phyloP scores from a whole-genome alignment of 2,329 filamentous ascomycete species.

The Onygenales sp. region DNA sequence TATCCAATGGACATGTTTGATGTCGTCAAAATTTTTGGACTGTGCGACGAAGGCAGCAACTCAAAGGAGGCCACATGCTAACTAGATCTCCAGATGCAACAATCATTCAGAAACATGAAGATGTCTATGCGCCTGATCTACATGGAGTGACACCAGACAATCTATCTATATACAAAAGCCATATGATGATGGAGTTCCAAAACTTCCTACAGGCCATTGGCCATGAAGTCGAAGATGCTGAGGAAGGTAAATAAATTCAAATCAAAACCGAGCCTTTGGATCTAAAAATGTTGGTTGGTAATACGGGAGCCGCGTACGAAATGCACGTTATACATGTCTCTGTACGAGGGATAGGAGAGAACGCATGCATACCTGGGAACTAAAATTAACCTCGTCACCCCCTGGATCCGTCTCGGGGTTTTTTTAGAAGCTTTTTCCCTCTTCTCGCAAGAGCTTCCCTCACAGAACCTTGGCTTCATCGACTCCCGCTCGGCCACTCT shows the following conservation, averaged over 20 bases:
- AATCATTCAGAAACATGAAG: not conserved
- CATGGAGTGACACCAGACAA: not conserved
- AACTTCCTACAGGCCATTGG: slow-evolving; percentile 18
- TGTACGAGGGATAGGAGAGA: not conserved
- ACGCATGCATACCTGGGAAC: not conserved
- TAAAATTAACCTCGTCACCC: not conserved
- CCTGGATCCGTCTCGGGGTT: not conserved
- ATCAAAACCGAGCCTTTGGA: too few species aligned
- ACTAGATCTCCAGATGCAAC: not conserved
- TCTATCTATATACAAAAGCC: not conserved
- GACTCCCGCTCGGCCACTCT: slow-evolving; percentile 58
- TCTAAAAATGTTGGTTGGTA: not conserved
- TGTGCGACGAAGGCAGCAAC: not conserved
- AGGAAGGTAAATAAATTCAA: slow-evolving; percentile 45
- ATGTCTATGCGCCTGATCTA: slow-evolving; percentile 2
- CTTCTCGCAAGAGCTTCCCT: slow-evolving; percentile 66
- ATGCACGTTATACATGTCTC: not conserved
- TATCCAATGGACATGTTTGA: too few species aligned
- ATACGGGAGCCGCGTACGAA: not conserved
- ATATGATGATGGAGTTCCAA: slow-evolving; percentile 8
- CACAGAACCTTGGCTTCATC: slow-evolving; percentile 75
- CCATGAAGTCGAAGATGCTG: slow-evolving; percentile 25
- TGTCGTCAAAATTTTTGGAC: too few species aligned
- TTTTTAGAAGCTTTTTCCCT: slow-evolving; percentile 72
- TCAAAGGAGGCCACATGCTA: not conserved